Base-by-base conservation (phyloP, 1,284 basidiomycete genomes). In the Rhodotorula sp. region DNA sequence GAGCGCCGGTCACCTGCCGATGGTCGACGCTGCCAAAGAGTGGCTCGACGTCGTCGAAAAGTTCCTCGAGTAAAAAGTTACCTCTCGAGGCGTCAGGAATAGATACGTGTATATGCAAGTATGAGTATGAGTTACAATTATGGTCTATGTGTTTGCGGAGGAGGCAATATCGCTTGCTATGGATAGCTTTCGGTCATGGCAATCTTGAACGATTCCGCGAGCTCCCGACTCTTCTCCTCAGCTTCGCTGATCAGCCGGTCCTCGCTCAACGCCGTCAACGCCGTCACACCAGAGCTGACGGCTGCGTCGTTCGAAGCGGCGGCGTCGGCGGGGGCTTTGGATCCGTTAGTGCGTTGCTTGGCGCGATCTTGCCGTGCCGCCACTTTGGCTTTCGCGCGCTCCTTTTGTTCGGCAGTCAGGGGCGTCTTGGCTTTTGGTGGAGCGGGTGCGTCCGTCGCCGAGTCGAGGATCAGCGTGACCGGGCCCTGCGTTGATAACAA, bases 1-100 rank as follows among this genome's bases (percentile, higher is more conserved):
- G 10, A 78, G 75, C 14, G 80, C 81, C 14, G 83, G 83, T 34
- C 83, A 84, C 70, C 73, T 84, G 69, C 83, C 83, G 20, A 83
- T 83, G 81, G 77, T 82, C 39, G 82, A 84, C 68, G 72, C 70
- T 1, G 39, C 75, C 1, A 48, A 62, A 54, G 47, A 34, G 10
- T 76, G 75, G 75, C 66, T 74, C 52, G 75, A 76, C 51, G 64
- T 72, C 2, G 75, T 76, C 16, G 70, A 74, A 48, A 62, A 62
- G 31, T 76, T 76, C 63, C 65, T 76, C 21, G 66, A 66, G 46
- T 76, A 58, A 12, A 43, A 43, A 48, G 31, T 34, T 6, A 23
- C 3, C 46, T 31, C 46, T 20, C 7, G 7, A 39, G 34, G 34
- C 34, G 20, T 21, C 7, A 43, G 39, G 15, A 21, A 4, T n/a